Base-by-base conservation (phyloP, 352 stramenopile genomes). In the Phytophthora multivora region DNA sequence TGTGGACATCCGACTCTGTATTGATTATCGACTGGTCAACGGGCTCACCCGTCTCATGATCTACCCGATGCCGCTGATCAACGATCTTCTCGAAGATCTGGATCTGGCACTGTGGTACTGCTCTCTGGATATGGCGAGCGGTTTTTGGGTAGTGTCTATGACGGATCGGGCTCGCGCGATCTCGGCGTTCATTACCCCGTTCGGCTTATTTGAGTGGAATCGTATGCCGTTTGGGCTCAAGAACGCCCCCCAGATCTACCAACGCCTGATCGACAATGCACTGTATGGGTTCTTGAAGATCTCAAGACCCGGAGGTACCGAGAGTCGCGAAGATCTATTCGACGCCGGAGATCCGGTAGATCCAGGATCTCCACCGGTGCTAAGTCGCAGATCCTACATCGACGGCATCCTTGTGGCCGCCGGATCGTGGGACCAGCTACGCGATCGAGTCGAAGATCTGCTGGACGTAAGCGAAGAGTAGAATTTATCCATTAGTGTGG, bases 331-430 rank as follows among this genome's bases (percentile, higher is more conserved):
- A n/a, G 6, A 47, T 15, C 8, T 30, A 1, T 50, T 54, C 10
- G 51, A 48, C 5, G 12, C 15, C 18, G 47, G 39, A 18, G 48
- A 40, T 21, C 40, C 48, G 3, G 28, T 38, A 8, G 45, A 39
- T 51, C 45, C 25, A 36, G 35, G 25, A 9, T 18, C 13, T 2
- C 5, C 12, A 28, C 53, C 57, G 7, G 46, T 60, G 1, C 3
- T 72, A 7, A 31, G 43, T n/a, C 48, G 59, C 9, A 12, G 57
- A 16, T 78, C 64, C 6, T 75, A 75, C 42, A 78, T 75, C n/a
- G 64, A 72, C 16, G 69, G 66, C 25, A 62, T 78, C n/a, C 43
- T 46, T 0, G 56, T 72, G 13, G 49, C 46, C 0, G 39, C 48
- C 0, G 1, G 13, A 11, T 56, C 48, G 0, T 78, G 64, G 60